Base-by-base conservation (phyloP, 257 asterid species). In the Sherardia arvensis region DNA sequence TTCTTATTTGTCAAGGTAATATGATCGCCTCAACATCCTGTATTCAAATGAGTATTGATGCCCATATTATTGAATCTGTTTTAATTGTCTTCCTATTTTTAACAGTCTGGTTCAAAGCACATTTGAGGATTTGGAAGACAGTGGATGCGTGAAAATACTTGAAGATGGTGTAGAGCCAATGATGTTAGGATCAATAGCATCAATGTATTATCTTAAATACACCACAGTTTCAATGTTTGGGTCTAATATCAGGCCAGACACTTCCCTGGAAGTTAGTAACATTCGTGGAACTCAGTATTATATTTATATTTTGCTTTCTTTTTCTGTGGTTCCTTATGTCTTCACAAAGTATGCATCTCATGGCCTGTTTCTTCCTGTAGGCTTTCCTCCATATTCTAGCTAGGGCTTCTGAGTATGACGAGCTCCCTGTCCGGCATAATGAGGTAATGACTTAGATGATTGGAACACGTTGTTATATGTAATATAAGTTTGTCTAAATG, bases 201-300 rank as follows among this genome's bases (percentile, higher is more conserved):
- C 98, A 68, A 95, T 86, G 71, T 91, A 91, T 81, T 92, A 92
- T 78, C 86, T 92, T 34, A 89, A 84, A 70, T 87, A 88, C 85
- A 88, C 95, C 55, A 92, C 98, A 53, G 84, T 89, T 38, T 92
- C 99, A 4, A 85, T 92, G 97, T 92, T 92, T 82, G 96, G 97
- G 45, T 82, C 97, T 67, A 89, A 92, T 66, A 80, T 92, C 45
- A 97, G 87, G 79, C 89, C 85, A 64, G 87, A 88, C 77, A 82
- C 96, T 49, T 85, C 99, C 7, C 91, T 92, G 60, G 95, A 92
- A 81, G 99, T 89, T 40, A 78, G 96, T 81, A 43, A 29, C 61
- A 33, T 68, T 30, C 71, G 29, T 55, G 60, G 53, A 54, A 53
- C 59, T 64, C 22, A 64, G 64, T 30, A 6, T 12, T 28, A 71